phyloP scores from a whole-genome alignment of 176 grass and related monocot genomes.

The Puya raimondii region DNA sequence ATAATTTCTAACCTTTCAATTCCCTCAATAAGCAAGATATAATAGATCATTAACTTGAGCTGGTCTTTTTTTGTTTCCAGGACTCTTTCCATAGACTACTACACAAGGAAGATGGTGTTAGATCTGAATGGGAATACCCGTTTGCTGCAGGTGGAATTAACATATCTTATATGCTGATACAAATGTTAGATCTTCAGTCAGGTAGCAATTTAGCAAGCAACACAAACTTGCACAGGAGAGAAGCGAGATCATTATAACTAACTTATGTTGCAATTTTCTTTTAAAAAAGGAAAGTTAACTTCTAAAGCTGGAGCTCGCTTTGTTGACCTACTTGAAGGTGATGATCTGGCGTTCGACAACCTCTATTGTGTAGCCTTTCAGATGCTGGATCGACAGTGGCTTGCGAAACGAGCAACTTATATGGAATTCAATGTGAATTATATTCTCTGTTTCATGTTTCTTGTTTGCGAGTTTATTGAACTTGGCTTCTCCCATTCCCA shows the following conservation, averaged over 20 bases:
- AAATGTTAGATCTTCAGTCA: slow-evolving; percentile 64
- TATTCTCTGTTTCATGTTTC: neutral
- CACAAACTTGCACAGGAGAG: neutral
- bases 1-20: slow-evolving; percentile 13
- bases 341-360: slow-evolving; percentile 65
- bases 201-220: slow-evolving; percentile 15
- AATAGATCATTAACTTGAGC: slow-evolving; percentile 15
- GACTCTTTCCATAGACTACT: slow-evolving; percentile 63
- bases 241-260: slow-evolving; percentile 2
- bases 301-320: slow-evolving; percentile 53
- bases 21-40: neutral
- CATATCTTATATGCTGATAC: slow-evolving; percentile 56
- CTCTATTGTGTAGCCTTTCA: slow-evolving; percentile 74
- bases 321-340: slow-evolving; percentile 52
- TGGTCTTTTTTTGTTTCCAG: slow-evolving; percentile 31
- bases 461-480: neutral
- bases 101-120: slow-evolving; percentile 44
- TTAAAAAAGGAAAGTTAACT: slow-evolving; percentile 34
- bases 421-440: slow-evolving; percentile 84
- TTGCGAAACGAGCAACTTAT: slow-evolving; percentile 56
- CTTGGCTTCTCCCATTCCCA: neutral
- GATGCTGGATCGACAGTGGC: slow-evolving; percentile 74
- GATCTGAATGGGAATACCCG: slow-evolving; percentile 73
- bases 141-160: slow-evolving; percentile 64
- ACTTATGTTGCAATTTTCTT: neutral